Evolutionary conservation across 768 basidiomycete species (phyloP), one percentile per base, ranked within the genome.

Genomic region (Pulveroboletus sp.): DNA sequence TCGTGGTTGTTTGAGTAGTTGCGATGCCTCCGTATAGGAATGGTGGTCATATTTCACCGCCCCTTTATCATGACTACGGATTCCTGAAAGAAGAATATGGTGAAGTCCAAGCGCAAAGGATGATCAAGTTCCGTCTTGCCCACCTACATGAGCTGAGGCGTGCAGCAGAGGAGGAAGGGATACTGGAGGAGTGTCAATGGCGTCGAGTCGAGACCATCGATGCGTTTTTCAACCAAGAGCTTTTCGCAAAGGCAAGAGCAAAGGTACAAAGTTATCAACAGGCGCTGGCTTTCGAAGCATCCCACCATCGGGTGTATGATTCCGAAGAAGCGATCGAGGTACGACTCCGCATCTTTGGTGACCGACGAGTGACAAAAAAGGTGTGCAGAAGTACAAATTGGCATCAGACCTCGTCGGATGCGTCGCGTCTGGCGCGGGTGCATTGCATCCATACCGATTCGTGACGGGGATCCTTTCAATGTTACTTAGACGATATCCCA

Each of bases 361-460:
- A 35, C 26, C 6, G 32, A 1, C 27, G 6, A 16, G 4, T 41
- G 20, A 54, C 26, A 13, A 24, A 45, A n/a, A 10, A 9, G 2
- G 5, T 29, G 17, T 10, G 42, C 17, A 86, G 85, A 71, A 63
- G 35, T 74, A 78, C 39, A 68, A 73, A 47, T 60, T 87, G 4
- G 72, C 78, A 6, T 53, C 63, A 12, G 65, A 71, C 5, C 69
- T 69, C 2, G 64, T 68, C 0, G 86, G 83, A 1, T 77, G 76
- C 45, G 74, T 87, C 31, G 66, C 71, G 12, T 79, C 75, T 20
- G 60, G 66, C 0, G 86, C 79, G 11, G 85, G 82, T 6, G 80
- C 85, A 1, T 66, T 83, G 4, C 83, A 88, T 59, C 82, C 86
- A 2, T 89, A 89, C 61, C 78, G 79, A 20, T 73, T 85, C 36